phyloP scores from a whole-genome alignment of 768 basidiomycete genomes.

The Tricholoma hemisulphureum region DNA sequence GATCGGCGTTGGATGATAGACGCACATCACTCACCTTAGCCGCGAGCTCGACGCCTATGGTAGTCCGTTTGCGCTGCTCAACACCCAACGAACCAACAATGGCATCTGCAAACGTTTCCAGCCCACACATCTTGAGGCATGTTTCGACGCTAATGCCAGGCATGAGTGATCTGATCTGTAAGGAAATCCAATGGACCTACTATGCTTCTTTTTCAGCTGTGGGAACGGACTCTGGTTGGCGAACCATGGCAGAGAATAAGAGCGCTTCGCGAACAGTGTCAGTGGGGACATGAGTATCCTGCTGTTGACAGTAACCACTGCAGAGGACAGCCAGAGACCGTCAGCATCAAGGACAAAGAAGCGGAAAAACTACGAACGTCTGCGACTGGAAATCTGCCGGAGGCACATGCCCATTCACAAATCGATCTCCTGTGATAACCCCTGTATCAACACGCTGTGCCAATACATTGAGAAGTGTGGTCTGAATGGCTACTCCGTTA shows the following conservation, averaged over 20 bases:
- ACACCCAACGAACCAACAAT: slow-evolving; percentile 66
- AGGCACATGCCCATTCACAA: slow-evolving; percentile 41
- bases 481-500: slow-evolving; percentile 17
- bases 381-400: slow-evolving; percentile 49
- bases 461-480: slow-evolving; percentile 45
- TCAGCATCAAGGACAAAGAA: neutral
- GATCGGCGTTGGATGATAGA: neutral
- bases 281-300: slow-evolving; percentile 74
- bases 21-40: slow-evolving; percentile 56
- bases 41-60: slow-evolving; percentile 85
- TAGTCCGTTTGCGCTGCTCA: slow-evolving; percentile 77
- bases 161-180: neutral
- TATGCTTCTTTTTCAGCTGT: slow-evolving; percentile 75
- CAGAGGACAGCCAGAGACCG: neutral
- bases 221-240: slow-evolving; percentile 68
- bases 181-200: slow-evolving; percentile 39
- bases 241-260: slow-evolving; percentile 73
- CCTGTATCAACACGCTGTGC: slow-evolving; percentile 37
- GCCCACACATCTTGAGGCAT: slow-evolving; percentile 51
- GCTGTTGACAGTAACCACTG: slow-evolving; percentile 79
- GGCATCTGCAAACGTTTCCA: slow-evolving; percentile 64
- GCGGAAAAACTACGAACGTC: slow-evolving; percentile 31
- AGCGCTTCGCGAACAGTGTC: slow-evolving; percentile 81
- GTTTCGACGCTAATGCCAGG: slow-evolving; percentile 10
- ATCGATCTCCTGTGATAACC: slow-evolving; percentile 37